Conservation (phyloP, 2,329 filamentous ascomycete genomes). For the Parastagonospora nodorum region DNA sequence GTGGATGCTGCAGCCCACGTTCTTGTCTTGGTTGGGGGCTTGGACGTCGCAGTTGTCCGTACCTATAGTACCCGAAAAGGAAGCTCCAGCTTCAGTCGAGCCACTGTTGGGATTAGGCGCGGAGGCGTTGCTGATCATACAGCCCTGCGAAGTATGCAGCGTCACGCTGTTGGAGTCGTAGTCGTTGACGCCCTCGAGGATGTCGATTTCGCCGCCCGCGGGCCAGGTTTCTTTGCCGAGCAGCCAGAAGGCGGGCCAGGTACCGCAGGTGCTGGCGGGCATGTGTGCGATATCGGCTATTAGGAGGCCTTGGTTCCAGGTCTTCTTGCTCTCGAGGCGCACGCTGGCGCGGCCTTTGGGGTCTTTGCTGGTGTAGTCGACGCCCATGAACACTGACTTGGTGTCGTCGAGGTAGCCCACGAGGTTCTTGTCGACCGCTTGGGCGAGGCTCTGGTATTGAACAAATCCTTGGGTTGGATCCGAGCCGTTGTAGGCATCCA, state of each 20-base stretch:
- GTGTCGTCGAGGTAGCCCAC: conserved; percentile 26
- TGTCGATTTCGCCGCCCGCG: conserved; percentile 40
- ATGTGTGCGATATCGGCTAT: conserved; percentile 44
- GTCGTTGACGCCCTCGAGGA: conserved; percentile 45
- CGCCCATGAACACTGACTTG: conserved; percentile 45
- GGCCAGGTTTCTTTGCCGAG: conserved; percentile 36
- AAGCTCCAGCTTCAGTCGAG: neutral
- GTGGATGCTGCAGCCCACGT: conserved; percentile 40
- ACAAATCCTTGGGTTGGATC: conserved; percentile 42
- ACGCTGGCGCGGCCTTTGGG: conserved; percentile 35
- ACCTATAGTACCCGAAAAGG: conserved; percentile 52
- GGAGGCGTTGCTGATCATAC: conserved; percentile 25
- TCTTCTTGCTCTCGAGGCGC: conserved; percentile 37
- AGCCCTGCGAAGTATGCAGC: conserved; percentile 37
- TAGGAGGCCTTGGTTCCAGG: conserved; percentile 37
- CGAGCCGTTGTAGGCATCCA: conserved; percentile 34
- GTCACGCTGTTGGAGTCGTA: conserved; percentile 33
- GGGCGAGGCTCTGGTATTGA: conserved; percentile 26
- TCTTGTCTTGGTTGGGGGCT: conserved; percentile 27
- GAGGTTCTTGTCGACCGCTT: conserved; percentile 16
- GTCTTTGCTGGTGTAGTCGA: conserved; percentile 45
- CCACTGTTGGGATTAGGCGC: neutral
- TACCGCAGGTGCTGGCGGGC: conserved; percentile 36
- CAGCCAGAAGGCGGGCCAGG: conserved; percentile 44
- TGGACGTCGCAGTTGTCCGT: conserved; percentile 54